Conservation (phyloP, 768 basidiomycete genomes). For the Tylopilus balloui region DNA sequence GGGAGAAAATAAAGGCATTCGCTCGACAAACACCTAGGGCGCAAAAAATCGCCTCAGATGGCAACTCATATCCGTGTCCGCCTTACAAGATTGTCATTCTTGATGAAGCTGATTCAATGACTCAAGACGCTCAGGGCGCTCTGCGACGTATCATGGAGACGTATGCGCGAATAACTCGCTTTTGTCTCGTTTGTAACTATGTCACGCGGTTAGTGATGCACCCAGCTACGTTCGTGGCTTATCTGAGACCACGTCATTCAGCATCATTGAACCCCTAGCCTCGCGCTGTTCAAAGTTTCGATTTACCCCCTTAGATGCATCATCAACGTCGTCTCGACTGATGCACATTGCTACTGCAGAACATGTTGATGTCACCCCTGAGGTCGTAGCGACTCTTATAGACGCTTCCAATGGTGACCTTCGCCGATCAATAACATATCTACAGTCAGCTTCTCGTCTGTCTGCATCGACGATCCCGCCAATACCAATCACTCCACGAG, state of each 20-base stretch:
- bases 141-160: conserved; percentile 99
- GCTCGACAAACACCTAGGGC: conserved; percentile 88
- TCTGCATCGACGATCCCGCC: conserved; percentile 71
- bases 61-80: conserved; percentile 87
- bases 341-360: conserved; percentile 78
- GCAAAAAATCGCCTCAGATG: conserved; percentile 66
- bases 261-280: conserved; percentile 96
- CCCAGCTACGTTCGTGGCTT: neutral
- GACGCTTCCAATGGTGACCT: conserved; percentile 85
- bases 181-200: conserved; percentile 98
- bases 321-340: conserved; percentile 71
- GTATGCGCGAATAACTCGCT: conserved; percentile 94
- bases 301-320: conserved; percentile 85
- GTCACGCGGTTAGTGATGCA: conserved; percentile 85
- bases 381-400: conserved; percentile 72
- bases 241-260: conserved; percentile 30
- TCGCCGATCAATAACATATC: conserved; percentile 93
- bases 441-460: conserved; percentile 91
- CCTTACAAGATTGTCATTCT: conserved; percentile 99
- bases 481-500: conserved; percentile 64
- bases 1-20: conserved; percentile 98
- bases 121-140: conserved; percentile 97
- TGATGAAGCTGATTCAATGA: conserved; percentile 99
- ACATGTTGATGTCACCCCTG: conserved; percentile 49
- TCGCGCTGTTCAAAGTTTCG: conserved; percentile 99